A percentile compares a stretch with the other conserved stretches of the same genome.
phyloP scores from a whole-genome alignment of 1,284 basidiomycete genomes.

The Fomitopsis pinicola region DNA sequence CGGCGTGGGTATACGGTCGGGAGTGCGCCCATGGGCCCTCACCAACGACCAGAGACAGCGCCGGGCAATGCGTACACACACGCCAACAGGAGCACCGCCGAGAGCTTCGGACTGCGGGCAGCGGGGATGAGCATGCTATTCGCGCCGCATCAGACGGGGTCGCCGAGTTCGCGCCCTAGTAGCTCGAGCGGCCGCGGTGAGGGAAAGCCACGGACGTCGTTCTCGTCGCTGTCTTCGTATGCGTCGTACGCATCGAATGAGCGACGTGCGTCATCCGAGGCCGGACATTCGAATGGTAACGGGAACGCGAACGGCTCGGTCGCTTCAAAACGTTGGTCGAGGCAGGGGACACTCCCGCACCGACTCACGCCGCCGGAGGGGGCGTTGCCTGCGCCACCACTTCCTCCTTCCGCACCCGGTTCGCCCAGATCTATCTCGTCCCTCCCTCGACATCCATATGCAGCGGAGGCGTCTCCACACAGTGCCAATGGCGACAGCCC shows the following conservation, averaged over 20 bases:
- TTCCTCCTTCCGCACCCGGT: slow-evolving; percentile 13
- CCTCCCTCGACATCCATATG: slow-evolving; percentile 27
- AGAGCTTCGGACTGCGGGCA: slow-evolving; percentile 31
- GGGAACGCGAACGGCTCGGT: background rate
- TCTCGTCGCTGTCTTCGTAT: slow-evolving; percentile 51
- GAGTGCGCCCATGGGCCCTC: slow-evolving; percentile 8
- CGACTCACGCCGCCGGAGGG: slow-evolving; percentile 53
- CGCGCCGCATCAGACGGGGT: slow-evolving; percentile 6
- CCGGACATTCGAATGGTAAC: slow-evolving; percentile 17
- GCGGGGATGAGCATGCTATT: slow-evolving; percentile 10
- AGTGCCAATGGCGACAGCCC: slow-evolving; percentile 25
- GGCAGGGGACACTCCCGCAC: slow-evolving; percentile 49
- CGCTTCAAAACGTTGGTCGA: slow-evolving; percentile 49
- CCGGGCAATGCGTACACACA: slow-evolving; percentile 26
- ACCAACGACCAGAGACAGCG: slow-evolving; percentile 12
- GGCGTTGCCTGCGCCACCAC: slow-evolving; percentile 43
- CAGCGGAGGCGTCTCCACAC: slow-evolving; percentile 25
- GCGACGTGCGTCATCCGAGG: slow-evolving; percentile 29
- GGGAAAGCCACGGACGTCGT: slow-evolving; percentile 33
- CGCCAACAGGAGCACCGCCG: slow-evolving; percentile 30
- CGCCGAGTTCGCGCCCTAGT: slow-evolving; percentile 8
- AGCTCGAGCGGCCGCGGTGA: slow-evolving; percentile 1
- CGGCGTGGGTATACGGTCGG: slow-evolving; percentile 42
- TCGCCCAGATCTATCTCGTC: slow-evolving; percentile 15
- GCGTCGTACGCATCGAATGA: slow-evolving; percentile 34